Evolutionary conservation across 2,329 filamentous ascomycete genomes (phyloP), one percentile per base, ranked within the genome.

Genomic region (Geosmithia morbida): DNA sequence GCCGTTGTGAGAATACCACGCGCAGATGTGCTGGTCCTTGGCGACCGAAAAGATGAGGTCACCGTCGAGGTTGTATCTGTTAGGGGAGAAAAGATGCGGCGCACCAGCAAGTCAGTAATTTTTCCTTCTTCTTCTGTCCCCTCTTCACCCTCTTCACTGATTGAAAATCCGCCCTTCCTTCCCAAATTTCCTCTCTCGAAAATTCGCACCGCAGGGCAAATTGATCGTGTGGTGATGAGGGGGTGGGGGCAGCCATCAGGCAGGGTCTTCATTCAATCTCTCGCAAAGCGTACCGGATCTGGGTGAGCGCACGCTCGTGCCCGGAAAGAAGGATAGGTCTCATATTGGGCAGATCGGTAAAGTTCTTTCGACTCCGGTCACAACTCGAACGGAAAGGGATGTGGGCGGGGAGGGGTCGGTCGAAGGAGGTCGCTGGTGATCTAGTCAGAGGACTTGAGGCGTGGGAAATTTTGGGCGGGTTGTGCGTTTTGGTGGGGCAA

Each of bases 21-120:
- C 90, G 75, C 90, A 95, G 61, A 96, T 87, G 62, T 94, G 80
- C 70, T 96, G 90, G 69, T 97, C 90, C 72, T 97, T 97, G 57
- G 87, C 80, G 51, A 88, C 86, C 53, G 89, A 95, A 75, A 97
- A 96, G 64, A 97, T 82, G 56, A 97, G 79, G 65, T 98, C 92
- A 70, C 92, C 92, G 71, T 98, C 92, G 68, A 81, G 79, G 70
- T 89, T 94, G 72, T 87, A 95, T 65, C 83, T 87, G 50, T 45
- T 48, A 43, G 7, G 22, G 18, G 33, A 41, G 3, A 19, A 26
- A 26, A 26, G n/a, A n/a, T n/a, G n/a, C n/a, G n/a, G n/a, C n/a
- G n/a, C n/a, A n/a, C n/a, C 22, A 26, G 8, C 4, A 26, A 26
- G 22, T 26, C 22, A 26, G 22, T 26, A 11, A 37, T 37, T 37